These are phyloP conservation scores for Phytophthora pistaciae DNA, from an alignment of 352 stramenopile species.

Conservation along the genomic window DNA sequence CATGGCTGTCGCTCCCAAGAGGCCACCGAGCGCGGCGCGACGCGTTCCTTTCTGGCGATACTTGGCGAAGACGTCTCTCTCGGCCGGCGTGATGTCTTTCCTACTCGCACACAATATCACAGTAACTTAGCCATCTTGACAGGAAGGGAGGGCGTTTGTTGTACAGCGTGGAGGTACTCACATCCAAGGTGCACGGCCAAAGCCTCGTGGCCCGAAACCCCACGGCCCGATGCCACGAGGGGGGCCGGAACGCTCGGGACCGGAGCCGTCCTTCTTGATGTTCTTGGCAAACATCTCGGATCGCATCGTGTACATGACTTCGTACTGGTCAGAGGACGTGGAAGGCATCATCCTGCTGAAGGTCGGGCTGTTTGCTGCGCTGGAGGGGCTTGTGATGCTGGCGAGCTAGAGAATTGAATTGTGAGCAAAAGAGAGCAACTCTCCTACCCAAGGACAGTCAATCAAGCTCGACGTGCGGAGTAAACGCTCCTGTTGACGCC, in stretches of 20 bases:
- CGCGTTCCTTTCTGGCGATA: slow-evolving; percentile 24
- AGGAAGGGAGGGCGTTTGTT: background rate
- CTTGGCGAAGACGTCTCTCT: slow-evolving; percentile 26
- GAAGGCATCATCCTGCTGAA: background rate
- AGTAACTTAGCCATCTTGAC: background rate
- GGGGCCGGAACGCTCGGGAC: background rate
- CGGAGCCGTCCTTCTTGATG: background rate
- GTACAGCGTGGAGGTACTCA: background rate
- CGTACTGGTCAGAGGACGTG: slow-evolving; percentile 8
- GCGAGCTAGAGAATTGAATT: background rate
- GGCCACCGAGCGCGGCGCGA: slow-evolving; percentile 17
- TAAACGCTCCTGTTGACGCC: background rate
- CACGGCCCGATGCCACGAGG: background rate
- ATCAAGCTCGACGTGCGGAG: background rate
- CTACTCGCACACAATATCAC: slow-evolving; percentile 2
- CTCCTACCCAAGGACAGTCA: background rate
- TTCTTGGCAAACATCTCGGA: slow-evolving; percentile 9
- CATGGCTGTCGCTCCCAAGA: slow-evolving; percentile 27
- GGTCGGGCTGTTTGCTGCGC: background rate
- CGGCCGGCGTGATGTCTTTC: slow-evolving; percentile 18
- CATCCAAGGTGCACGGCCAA: slow-evolving; percentile 14
- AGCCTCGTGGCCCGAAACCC: background rate
- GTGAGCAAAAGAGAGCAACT: background rate
- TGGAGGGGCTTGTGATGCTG: background rate
- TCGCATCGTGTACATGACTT: slow-evolving; percentile 15